Percentiles rank a stretch among this genome's conserved stretches.
phyloP scores from a whole-genome alignment of 73 alveolate genomes.

The Urostyla sp. region DNA sequence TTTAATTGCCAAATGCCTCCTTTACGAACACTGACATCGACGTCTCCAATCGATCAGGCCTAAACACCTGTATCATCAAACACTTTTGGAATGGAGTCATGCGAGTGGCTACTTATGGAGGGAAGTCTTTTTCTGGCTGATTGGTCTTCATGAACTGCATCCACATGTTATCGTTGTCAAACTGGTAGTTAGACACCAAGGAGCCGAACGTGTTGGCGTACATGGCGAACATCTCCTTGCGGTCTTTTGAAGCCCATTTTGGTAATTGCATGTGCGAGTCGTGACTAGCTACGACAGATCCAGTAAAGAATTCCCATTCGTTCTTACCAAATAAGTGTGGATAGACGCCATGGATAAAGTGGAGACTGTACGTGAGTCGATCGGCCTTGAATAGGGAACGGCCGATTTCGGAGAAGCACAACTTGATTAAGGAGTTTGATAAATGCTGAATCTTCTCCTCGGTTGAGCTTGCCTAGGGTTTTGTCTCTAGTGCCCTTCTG shows the following conservation, averaged over 20 bases:
- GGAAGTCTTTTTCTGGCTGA: constrained; percentile 93
- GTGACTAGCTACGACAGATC: constrained; percentile 87
- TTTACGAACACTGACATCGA: constrained; percentile 97
- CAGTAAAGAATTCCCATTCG: constrained; percentile 99
- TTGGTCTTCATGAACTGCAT: constrained; percentile 79
- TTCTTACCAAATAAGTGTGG: constrained; percentile 88
- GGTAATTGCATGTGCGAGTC: constrained; percentile 83
- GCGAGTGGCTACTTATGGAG: constrained; percentile 72
- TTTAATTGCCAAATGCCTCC: constrained; percentile 92
- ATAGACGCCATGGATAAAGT: constrained; percentile 92
- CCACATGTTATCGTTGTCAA: constrained; percentile 85
- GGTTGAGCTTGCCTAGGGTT: constrained; percentile 77
- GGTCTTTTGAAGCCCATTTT: constrained; percentile 95
- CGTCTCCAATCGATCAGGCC: constrained; percentile 99
- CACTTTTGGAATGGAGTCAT: constrained; percentile 96
- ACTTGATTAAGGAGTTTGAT: constrained; percentile 80
- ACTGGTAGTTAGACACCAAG: constrained; percentile 68
- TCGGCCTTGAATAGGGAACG: constrained; percentile 98
- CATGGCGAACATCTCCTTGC: constrained; percentile 90
- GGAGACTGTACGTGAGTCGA: constrained; percentile 97
- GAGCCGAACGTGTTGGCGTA: constrained; percentile 89
- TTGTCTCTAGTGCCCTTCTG: constrained; percentile 90
- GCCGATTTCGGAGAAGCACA: constrained; percentile 84
- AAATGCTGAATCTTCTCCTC: constrained; percentile 87
- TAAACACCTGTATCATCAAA: constrained; percentile 94